Base-by-base conservation (phyloP, 2,329 filamentous ascomycete species). In the Periconia sp. region DNA sequence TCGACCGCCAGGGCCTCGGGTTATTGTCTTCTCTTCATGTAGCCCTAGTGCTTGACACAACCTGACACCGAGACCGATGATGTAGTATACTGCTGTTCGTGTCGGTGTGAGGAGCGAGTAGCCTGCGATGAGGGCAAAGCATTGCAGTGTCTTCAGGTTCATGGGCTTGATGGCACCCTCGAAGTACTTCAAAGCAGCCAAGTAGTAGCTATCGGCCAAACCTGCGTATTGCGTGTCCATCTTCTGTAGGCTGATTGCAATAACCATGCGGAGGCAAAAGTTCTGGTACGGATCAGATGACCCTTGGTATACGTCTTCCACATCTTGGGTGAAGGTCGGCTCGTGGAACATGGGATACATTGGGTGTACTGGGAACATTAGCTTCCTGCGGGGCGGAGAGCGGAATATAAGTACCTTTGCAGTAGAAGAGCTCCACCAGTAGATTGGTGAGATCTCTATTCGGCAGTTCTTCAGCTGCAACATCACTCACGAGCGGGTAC, bases 71-170 rank as follows among this genome's bases (percentile, higher is more conserved):
- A 96, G 81, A 5, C 94, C 94, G 32, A 96, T 83, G 36, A 96
- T 86, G 72, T 95, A 96, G 72, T 96, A 97, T 15, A 95, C 87
- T 12, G 92, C 91, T 4, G 90, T 96, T 47, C 92, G 80, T 1
- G 92, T 96, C 0, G 94, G 92, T 0, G 92, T 97, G 30, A 96
- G 75, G 15, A 97, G 78, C 0, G 94, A 97, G 68, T 97, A 97
- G 61, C 94, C 89, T 1, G 85, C 90, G 56, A 97, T 88, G 12
- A 99, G 74, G 3, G 87, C 81, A 40, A 96, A 84, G 57, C 92
- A 96, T 70, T 97, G 94, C 12, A 97, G 74, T 0, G 94, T 95
- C 59, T 86, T 89, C 21, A 96, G 72, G 66, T 97, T 89, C 77
- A 95, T 96, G n/a, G 87, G 85, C 39, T 86, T 85, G 40, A 97